Evolutionary conservation across 1,139 yeast species (phyloP), one percentile per base, ranked within the genome.

Genomic region (Kodamaea anthophila): DNA sequence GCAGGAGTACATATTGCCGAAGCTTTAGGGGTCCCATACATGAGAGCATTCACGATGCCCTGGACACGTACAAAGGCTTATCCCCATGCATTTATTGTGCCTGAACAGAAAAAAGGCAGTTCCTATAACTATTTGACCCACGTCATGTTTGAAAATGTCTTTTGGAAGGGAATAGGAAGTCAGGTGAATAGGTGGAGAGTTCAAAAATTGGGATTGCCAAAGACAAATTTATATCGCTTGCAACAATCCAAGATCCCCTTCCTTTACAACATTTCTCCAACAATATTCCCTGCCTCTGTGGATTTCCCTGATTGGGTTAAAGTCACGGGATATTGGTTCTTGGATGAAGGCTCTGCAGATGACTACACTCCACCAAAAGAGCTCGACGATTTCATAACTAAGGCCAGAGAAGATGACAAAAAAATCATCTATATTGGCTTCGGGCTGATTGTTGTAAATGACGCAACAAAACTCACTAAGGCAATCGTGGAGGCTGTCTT

Each of bases 11-110:
- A 88, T 49, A 82, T 91, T 35, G 96, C 97, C 1, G 97, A 88
- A 51, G 94, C 94, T 0, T 57, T 88, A 34, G 74, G 77, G 11
- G 82, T 88, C 31, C 96, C 97, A 0, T 88, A 88, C 49, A 83
- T 84, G 64, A 66, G 97, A 44, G 96, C 97, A 0, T 91, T 88
- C 49, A 91, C 97, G 0, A 88, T 88, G 97, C 97, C 97, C 0
- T 88, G 97, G 97, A 85, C 96, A 0, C 62, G 95, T 42, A 88
- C 97, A 0, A 69, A 94, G 40, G 94, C 96, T 0, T 88, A 88
- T 49, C 96, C 96, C 1, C 96, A 88, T 60, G 97, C 97, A 0
- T 87, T 88, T 42, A 78, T 88, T 46, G 95, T 86, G 4, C 96
- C 97, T 0, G 96, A 86, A 37, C 94, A 83, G 51, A 85, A 82